Evolutionary conservation across 441 rosid species (phyloP).

Genomic region (Populus hybrid): DNA sequence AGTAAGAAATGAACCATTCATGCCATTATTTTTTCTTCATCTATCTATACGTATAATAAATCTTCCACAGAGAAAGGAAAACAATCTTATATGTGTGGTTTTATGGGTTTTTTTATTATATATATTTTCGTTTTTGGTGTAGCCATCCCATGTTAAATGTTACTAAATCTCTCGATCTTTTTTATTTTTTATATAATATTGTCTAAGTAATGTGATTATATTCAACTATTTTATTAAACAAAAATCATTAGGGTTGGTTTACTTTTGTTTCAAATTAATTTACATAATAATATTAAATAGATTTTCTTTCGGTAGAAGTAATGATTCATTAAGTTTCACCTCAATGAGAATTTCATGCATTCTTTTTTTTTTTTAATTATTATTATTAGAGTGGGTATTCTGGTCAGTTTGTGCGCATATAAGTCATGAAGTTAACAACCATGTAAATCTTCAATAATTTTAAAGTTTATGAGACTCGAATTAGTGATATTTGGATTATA

Average conservation of each 20-base stretch:
- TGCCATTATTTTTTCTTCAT: too few species aligned
- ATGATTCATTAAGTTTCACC: background rate
- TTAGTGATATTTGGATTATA: too few species aligned
- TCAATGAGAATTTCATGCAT: background rate
- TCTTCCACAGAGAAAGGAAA: too few species aligned
- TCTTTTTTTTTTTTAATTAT: background rate
- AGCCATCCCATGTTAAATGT: background rate
- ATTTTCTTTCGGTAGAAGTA: too few species aligned
- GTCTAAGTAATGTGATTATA: background rate
- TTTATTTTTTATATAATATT: too few species aligned
- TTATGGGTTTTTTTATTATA: background rate
- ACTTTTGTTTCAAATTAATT: background rate
- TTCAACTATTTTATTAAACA: background rate
- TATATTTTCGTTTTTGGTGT: background rate
- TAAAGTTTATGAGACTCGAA: too few species aligned
- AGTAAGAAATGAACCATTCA: too few species aligned
- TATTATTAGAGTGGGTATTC: too few species aligned
- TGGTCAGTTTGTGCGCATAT: fast-evolving
- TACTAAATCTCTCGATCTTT: background rate
- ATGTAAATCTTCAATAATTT: too few species aligned
- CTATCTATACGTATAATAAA: too few species aligned
- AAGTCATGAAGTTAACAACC: fast-evolving
- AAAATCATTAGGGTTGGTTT: background rate
- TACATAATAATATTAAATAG: background rate
- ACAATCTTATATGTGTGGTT: too few species aligned